Percentiles rank a stretch among this genome's conserved stretches.
Conservation (phyloP, 2,329 filamentous ascomycete species). For the Ascochyta fabae region DNA sequence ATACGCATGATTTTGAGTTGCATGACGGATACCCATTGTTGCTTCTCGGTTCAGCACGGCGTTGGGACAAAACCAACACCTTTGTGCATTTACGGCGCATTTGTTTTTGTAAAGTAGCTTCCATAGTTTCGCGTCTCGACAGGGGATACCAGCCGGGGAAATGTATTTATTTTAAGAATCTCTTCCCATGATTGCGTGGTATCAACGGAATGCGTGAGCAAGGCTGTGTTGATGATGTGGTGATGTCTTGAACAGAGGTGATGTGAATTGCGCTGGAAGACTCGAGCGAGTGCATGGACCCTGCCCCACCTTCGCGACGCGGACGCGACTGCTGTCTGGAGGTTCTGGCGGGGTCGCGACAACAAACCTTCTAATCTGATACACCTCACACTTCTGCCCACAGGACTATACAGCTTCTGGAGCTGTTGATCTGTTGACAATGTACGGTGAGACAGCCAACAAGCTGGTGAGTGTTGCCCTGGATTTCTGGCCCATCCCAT, state of each 20-base stretch:
- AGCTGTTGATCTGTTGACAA: conserved; percentile 46
- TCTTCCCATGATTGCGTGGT: not conserved
- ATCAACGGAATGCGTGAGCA: not conserved
- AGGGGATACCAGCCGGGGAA: not conserved
- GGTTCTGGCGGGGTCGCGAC: conserved; percentile 7
- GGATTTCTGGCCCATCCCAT: too few species aligned
- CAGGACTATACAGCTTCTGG: not conserved
- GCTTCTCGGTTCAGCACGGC: conserved; percentile 12
- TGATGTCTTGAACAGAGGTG: conserved; percentile 18
- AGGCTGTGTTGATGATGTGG: not conserved
- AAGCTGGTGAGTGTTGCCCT: conserved; percentile 69
- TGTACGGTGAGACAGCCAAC: conserved; percentile 89
- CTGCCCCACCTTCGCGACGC: conserved; percentile 23
- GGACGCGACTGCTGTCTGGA: conserved; percentile 22
- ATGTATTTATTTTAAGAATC: not conserved
- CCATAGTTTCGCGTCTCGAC: not conserved
- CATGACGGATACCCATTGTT: conserved; percentile 12
- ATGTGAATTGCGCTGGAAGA: conserved; percentile 14
- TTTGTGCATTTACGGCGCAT: conserved; percentile 9
- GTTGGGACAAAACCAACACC: conserved; percentile 2
- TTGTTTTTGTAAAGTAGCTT: conserved; percentile 3
- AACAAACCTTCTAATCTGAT: conserved; percentile 5
- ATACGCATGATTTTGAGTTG: conserved; percentile 10
- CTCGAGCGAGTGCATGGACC: conserved; percentile 22
- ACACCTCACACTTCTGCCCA: not conserved